phyloP scores from a whole-genome alignment of 148 eudicot species.

The Chenopodium formosanum region DNA sequence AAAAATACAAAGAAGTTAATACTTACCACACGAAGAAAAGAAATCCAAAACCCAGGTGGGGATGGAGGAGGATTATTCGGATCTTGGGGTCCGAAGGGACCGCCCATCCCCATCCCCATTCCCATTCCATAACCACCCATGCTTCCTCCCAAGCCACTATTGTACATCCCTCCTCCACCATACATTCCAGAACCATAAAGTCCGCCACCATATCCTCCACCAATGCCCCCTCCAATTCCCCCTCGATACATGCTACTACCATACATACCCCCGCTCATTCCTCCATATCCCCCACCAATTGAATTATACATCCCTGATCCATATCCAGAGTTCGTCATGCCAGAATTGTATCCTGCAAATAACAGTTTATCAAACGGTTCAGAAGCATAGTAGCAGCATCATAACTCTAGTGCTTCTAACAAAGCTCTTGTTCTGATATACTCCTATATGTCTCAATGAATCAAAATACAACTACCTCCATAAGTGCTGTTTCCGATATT shows the following conservation, averaged over 20 bases:
- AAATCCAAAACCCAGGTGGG: slow-evolving; percentile 95
- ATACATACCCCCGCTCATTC: slow-evolving; percentile 56
- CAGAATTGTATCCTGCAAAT: slow-evolving; percentile 66
- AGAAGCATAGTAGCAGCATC: slow-evolving; percentile 4
- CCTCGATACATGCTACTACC: slow-evolving; percentile 71
- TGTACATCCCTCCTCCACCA: slow-evolving; percentile 33
- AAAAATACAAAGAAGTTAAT: neutral
- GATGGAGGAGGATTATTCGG: slow-evolving; percentile 90
- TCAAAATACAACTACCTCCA: slow-evolving; percentile 55
- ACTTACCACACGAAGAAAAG: slow-evolving; percentile 90
- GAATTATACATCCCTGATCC: slow-evolving; percentile 73
- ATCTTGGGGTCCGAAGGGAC: slow-evolving; percentile 71
- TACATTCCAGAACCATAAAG: slow-evolving; percentile 44
- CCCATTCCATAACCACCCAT: slow-evolving; percentile 28
- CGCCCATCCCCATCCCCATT: slow-evolving; percentile 39
- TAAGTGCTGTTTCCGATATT: slow-evolving; percentile 43
- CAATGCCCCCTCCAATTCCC: slow-evolving; percentile 54
- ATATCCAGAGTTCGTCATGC: slow-evolving; percentile 53
- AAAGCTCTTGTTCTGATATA: neutral
- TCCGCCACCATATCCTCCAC: slow-evolving; percentile 69
- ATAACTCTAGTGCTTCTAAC: neutral
- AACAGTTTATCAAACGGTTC: slow-evolving; percentile 7
- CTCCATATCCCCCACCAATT: slow-evolving; percentile 68
- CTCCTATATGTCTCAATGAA: neutral
- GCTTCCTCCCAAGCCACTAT: slow-evolving; percentile 23